Conservation (phyloP, 129 eudicot genomes). For the Erigeron canadensis region DNA sequence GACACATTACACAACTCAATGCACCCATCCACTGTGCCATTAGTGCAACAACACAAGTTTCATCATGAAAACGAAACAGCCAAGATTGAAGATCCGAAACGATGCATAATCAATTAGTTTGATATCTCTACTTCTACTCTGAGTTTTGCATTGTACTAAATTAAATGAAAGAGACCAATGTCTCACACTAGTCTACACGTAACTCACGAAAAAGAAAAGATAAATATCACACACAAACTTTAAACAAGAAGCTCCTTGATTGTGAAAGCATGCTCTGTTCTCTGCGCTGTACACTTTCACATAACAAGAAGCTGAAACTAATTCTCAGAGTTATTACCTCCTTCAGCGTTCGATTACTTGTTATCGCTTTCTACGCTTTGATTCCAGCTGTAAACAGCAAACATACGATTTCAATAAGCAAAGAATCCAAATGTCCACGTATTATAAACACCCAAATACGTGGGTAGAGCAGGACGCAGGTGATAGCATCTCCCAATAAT, state of each 20-base stretch:
- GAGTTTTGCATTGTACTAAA: not conserved
- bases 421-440: not conserved
- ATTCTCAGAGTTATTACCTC: constrained; percentile 25
- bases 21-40: not conserved
- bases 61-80: not conserved
- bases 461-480: not conserved
- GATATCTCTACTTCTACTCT: constrained; percentile 14
- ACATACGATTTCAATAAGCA: not conserved
- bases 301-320: constrained; percentile 22
- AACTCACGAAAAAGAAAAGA: constrained; percentile 10
- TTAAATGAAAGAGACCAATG: not conserved
- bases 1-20: too few species aligned
- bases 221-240: constrained; percentile 22
- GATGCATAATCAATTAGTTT: not conserved
- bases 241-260: constrained; percentile 23
- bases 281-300: constrained; percentile 27
- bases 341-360: constrained; percentile 5
- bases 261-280: constrained; percentile 24
- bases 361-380: constrained; percentile 33
- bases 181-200: constrained; percentile 22
- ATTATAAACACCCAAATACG: not conserved
- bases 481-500: too few species aligned
- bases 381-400: constrained; percentile 28
- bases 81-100: not conserved
- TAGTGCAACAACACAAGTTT: not conserved